phyloP scores from a whole-genome alignment of 208 protist species.

The Wallacemonas collosoma region DNA sequence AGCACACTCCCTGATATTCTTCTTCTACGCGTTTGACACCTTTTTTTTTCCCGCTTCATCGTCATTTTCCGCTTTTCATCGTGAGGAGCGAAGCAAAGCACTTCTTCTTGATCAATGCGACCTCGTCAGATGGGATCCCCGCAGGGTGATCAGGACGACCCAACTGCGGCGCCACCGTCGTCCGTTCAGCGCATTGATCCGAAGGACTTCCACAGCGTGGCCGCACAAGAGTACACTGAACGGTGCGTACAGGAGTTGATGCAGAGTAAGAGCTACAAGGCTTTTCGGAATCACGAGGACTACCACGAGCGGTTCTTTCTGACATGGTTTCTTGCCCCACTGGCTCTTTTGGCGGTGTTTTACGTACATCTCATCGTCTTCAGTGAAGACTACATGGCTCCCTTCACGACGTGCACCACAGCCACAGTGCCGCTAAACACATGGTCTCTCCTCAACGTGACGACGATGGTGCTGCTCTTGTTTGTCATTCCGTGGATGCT shows the following conservation, averaged over 20 bases:
- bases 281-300: constrained; percentile 59
- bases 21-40: neutral
- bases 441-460: neutral
- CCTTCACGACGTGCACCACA: constrained; percentile 21
- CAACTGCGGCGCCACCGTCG: neutral
- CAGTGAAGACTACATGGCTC: constrained; percentile 24
- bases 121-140: neutral
- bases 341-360: constrained; percentile 53
- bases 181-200: constrained; percentile 44
- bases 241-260: constrained; percentile 53
- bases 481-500: constrained; percentile 63
- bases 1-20: too few relatives aligned
- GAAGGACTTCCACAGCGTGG: constrained; percentile 60
- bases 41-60: neutral
- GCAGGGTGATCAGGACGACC: neutral
- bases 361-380: constrained; percentile 65
- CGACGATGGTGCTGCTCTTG: constrained; percentile 40
- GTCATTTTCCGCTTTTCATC: neutral
- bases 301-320: constrained; percentile 69
- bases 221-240: constrained; percentile 60
- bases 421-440: neutral
- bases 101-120: neutral
- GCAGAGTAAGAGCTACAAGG: constrained; percentile 46
- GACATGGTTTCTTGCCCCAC: constrained; percentile 68
- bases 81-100: neutral